Base-by-base conservation (phyloP, 2,329 filamentous ascomycete genomes). In the Scytalidium sp. region DNA sequence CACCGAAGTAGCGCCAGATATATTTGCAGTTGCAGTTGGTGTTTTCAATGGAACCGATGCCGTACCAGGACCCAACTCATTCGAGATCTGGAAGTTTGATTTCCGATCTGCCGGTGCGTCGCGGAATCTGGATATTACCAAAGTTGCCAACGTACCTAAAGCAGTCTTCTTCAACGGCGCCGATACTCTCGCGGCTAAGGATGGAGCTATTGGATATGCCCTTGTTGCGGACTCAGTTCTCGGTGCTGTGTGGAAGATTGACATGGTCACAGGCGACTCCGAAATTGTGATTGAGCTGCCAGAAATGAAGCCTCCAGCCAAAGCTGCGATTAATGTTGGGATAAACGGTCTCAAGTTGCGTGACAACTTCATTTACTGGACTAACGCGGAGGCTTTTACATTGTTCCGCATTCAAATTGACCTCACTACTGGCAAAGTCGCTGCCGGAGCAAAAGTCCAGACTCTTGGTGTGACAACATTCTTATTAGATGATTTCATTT, bases 181-280 rank as follows among this genome's bases (percentile, higher is more conserved):
- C n/a, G n/a, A n/a, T n/a, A n/a, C n/a, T n/a, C 84, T 69, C 61
- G 84, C 80, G 23, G 71, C 70, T 53, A 81, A 76, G 78, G 84
- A 80, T 58, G 80, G 80, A 40, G 80, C 79, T 42, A n/a, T n/a
- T n/a, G 83, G 76, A 39, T 74, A 29, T 29, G 13, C 13, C 6
- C 56, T 66, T n/a, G 49, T 63, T 7, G 53, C 59, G 2, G 65
- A 68, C 29, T 63, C 60, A n/a, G 52, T 49, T 9, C 49, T 50
- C 2, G 65, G 65, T 5, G 46, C 51, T 5, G 55, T 66, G n/a
- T 65, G 53, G 43, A 57, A 58, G 29, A 45, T 66, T n/a, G 57
- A 67, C 47, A 54, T 58, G 2, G 19, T 15, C 2, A 58, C 53
- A 1, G 60, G 59, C 3, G 20, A 42, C 3, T 54, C 56, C 46